A percentile compares a stretch with the other conserved stretches of the same genome.
These are phyloP conservation scores for Lichina pygmaea DNA, from an alignment of 495 filamentous ascomycete species.

Conservation along the genomic window DNA sequence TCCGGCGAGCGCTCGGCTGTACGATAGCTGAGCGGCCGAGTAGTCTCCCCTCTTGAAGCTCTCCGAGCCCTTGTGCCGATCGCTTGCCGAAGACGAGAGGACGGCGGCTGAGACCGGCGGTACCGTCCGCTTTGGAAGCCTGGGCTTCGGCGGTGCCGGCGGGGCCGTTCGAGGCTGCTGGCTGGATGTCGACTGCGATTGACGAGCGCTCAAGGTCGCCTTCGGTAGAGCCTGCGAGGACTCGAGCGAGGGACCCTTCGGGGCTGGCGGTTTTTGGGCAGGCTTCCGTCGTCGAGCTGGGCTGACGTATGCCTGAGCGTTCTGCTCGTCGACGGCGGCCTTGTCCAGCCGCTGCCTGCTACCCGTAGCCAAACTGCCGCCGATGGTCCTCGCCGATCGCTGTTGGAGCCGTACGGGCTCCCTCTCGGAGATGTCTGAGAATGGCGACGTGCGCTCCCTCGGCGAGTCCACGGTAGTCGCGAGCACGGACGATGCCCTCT, in stretches of 20 bases:
- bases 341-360: constrained; percentile 34
- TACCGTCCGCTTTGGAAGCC: constrained; percentile 30
- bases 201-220: constrained; percentile 8
- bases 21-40: constrained; percentile 54
- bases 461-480: too few relatives aligned
- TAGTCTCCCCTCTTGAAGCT: constrained; percentile 92
- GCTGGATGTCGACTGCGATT: constrained; percentile 8
- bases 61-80: constrained; percentile 52
- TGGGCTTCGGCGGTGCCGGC: constrained; percentile 4
- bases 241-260: too few relatives aligned
- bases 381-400: constrained; percentile 4
- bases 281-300: constrained; percentile 56
- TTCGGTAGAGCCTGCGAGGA: constrained; percentile 4
- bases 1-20: constrained; percentile 43
- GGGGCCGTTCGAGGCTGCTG: constrained; percentile 2
- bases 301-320: constrained; percentile 65
- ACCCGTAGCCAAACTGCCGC: constrained; percentile 17
- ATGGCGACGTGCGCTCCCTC: too few relatives aligned
- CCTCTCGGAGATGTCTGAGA: too few relatives aligned
- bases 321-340: constrained; percentile 54
- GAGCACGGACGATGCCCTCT: too few relatives aligned
- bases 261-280: neutral
- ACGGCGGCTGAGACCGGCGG: constrained; percentile 39
- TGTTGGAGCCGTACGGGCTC: neutral
- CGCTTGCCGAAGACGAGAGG: constrained; percentile 41